Conservation (phyloP, 805 yeast species). For the Pichia nanzhaoensis region DNA sequence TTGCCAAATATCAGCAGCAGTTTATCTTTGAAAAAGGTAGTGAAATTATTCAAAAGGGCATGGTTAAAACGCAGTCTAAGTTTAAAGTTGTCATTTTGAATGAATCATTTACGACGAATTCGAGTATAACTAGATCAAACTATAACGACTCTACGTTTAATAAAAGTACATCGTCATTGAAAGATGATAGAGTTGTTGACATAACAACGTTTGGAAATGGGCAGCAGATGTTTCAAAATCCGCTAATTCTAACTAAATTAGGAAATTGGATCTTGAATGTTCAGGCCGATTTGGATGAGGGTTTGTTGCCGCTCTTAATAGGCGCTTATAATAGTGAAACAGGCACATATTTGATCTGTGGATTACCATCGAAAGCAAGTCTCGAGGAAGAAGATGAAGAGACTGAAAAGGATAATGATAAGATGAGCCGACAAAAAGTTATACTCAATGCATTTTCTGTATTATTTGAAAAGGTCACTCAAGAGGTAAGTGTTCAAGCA, state of each 20-base stretch:
- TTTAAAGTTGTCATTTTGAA: slow-evolving; percentile 82
- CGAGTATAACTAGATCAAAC: slow-evolving; percentile 14
- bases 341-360: slow-evolving; percentile 80
- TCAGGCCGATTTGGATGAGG: slow-evolving; percentile 69
- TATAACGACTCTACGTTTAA: slow-evolving; percentile 13
- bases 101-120: slow-evolving; percentile 43
- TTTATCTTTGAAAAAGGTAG: slow-evolving; percentile 83
- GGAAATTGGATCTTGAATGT: slow-evolving; percentile 91
- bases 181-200: slow-evolving; percentile 27
- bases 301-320: slow-evolving; percentile 71
- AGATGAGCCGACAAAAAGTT: slow-evolving; percentile 32
- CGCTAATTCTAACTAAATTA: slow-evolving; percentile 72
- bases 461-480: slow-evolving; percentile 86
- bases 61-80: slow-evolving; percentile 69
- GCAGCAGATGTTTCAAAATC: slow-evolving; percentile 70
- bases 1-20: slow-evolving; percentile 79
- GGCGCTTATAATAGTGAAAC: slow-evolving; percentile 72
- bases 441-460: slow-evolving; percentile 77
- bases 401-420: not conserved
- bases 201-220: slow-evolving; percentile 47
- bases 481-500: slow-evolving; percentile 77
- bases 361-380: slow-evolving; percentile 70
- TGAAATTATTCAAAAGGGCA: slow-evolving; percentile 77
- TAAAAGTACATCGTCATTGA: slow-evolving; percentile 10
- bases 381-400: slow-evolving; percentile 34